Conservation (phyloP, 1,284 basidiomycete species). For the Exsudoporus floridanus region DNA sequence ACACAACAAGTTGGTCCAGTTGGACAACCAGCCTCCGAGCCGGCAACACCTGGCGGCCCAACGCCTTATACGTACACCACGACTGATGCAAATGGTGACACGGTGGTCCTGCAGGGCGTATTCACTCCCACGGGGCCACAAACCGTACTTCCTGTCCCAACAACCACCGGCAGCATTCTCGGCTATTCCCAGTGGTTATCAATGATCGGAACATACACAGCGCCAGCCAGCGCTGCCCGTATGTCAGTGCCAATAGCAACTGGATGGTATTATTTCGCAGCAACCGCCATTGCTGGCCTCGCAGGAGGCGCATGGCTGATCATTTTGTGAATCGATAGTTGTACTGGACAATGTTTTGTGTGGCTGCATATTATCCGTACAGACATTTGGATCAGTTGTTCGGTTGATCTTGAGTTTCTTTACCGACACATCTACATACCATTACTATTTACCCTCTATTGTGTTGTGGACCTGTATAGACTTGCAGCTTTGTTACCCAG, state of each 20-base stretch:
- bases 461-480: conserved; percentile 20
- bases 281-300: conserved; percentile 32
- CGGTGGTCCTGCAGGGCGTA: conserved; percentile 43
- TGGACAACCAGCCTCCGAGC: conserved; percentile 50
- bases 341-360: conserved; percentile 10
- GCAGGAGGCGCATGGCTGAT: conserved; percentile 37
- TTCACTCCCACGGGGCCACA: conserved; percentile 59
- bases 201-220: conserved; percentile 43
- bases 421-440: conserved; percentile 14
- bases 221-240: conserved; percentile 28
- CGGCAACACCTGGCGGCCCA: conserved; percentile 42
- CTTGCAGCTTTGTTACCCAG: not conserved
- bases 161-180: conserved; percentile 52
- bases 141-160: conserved; percentile 37
- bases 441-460: conserved; percentile 9
- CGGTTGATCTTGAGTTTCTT: not conserved
- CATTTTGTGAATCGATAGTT: conserved; percentile 19
- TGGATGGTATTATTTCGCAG: conserved; percentile 35
- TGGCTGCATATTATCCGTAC: not conserved
- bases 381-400: conserved; percentile 2
- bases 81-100: conserved; percentile 55
- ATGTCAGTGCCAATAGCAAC: conserved; percentile 19
- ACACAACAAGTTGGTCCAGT: conserved; percentile 51
- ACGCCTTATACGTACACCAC: conserved; percentile 63
- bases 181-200: conserved; percentile 54